Evolutionary conservation across 495 filamentous ascomycete genomes (phyloP).

Genomic region (Penicillium ochrochloron): DNA sequence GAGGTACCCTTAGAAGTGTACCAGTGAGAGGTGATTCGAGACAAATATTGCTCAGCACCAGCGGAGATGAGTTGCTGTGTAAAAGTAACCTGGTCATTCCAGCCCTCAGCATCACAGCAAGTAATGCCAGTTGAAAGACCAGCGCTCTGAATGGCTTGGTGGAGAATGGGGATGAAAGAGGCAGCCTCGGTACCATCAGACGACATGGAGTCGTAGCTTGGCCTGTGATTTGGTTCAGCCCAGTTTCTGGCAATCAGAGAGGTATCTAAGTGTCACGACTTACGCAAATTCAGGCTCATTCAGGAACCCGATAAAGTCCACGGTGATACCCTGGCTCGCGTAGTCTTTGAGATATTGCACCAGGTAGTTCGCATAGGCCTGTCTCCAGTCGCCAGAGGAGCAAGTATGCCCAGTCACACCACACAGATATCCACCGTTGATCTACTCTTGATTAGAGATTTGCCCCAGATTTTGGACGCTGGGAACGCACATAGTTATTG

Average conservation of each 20-base stretch:
- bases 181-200: slow-evolving; percentile 52
- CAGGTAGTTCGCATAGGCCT: slow-evolving; percentile 60
- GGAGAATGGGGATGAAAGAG: slow-evolving; percentile 52
- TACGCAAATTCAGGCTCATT: slow-evolving; percentile 57
- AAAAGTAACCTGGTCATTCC: slow-evolving; percentile 9
- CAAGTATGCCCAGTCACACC: slow-evolving; percentile 51
- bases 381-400: slow-evolving; percentile 56
- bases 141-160: slow-evolving; percentile 30
- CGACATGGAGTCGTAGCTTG: slow-evolving; percentile 20
- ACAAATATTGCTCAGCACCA: slow-evolving; percentile 8
- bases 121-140: slow-evolving; percentile 4
- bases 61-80: slow-evolving; percentile 10
- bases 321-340: slow-evolving; percentile 48
- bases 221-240: background rate
- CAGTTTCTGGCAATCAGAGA: background rate
- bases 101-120: slow-evolving; percentile 14
- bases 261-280: background rate
- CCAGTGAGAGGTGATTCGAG: slow-evolving; percentile 7
- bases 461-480: background rate
- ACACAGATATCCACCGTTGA: slow-evolving; percentile 53
- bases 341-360: slow-evolving; percentile 59
- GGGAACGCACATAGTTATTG: slow-evolving; percentile 29
- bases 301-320: slow-evolving; percentile 58
- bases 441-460: background rate
- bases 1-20: background rate